Conservation (phyloP, 1,284 basidiomycete genomes). For the Amylostereum areolatum region DNA sequence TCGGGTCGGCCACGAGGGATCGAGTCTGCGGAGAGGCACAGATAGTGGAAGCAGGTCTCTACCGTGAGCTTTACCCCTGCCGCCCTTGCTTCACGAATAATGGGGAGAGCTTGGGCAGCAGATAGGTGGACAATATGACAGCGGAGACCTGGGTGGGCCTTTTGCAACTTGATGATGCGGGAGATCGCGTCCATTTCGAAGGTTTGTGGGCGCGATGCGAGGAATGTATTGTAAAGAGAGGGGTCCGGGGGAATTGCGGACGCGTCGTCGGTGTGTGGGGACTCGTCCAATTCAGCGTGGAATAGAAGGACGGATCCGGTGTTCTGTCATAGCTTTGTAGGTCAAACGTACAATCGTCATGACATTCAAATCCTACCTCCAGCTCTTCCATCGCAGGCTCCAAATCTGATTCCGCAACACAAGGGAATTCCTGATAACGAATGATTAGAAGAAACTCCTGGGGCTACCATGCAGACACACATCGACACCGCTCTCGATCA, state of each 20-base stretch:
- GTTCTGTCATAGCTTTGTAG: slow-evolving; percentile 38
- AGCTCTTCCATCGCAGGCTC: slow-evolving; percentile 66
- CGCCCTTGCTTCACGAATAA: slow-evolving; percentile 63
- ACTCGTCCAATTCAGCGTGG: slow-evolving; percentile 79
- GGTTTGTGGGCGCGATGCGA: slow-evolving; percentile 72
- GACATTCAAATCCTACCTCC: slow-evolving; percentile 46
- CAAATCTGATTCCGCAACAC: slow-evolving; percentile 70
- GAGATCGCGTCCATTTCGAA: slow-evolving; percentile 77
- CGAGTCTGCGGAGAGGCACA: slow-evolving; percentile 59
- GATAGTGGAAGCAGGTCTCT: slow-evolving; percentile 95
- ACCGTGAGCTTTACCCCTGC: slow-evolving; percentile 71
- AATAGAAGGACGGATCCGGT: slow-evolving; percentile 72
- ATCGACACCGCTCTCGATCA: slow-evolving; percentile 91
- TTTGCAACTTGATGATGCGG: slow-evolving; percentile 64
- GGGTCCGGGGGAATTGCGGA: slow-evolving; percentile 29
- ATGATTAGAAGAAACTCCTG: background rate
- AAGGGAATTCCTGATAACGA: slow-evolving; percentile 76
- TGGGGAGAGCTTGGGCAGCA: slow-evolving; percentile 72
- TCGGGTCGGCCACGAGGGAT: slow-evolving; percentile 71
- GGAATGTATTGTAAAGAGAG: slow-evolving; percentile 72
- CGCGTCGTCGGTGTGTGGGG: slow-evolving; percentile 10
- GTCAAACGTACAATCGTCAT: no score
- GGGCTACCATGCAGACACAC: slow-evolving; percentile 32
- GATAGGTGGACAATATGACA: slow-evolving; percentile 94
- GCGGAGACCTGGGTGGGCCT: slow-evolving; percentile 58